Evolutionary conservation across 768 basidiomycete species (phyloP).

Genomic region (Mycena haematopus): DNA sequence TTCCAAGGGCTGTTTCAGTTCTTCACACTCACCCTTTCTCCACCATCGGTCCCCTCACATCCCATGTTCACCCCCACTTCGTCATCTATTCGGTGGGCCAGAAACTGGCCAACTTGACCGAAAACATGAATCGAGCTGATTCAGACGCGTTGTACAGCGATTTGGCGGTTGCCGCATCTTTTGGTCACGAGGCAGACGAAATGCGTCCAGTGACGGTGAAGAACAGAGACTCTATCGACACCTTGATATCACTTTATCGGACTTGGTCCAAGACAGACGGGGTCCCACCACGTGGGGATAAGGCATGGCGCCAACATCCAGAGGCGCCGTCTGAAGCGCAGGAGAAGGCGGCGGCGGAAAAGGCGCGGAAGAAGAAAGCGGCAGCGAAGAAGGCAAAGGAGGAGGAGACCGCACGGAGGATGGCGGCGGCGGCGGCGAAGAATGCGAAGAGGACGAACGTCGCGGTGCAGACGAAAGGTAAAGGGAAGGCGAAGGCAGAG

Average conservation of each 20-base stretch:
- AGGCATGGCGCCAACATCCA: no score
- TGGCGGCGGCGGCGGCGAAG: no score
- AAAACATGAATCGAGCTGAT: rapidly evolving
- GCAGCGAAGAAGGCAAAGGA: no score
- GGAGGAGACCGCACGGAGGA: no score
- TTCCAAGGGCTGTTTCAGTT: no score
- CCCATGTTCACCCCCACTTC: slow-evolving; percentile 12
- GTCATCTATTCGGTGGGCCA: slow-evolving; percentile 9
- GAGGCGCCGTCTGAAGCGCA: no score
- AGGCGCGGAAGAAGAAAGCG: no score
- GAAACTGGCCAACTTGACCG: neutral
- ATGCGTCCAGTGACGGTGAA: neutral
- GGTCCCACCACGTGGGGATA: no score
- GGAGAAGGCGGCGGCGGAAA: no score
- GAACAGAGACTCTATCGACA: neutral
- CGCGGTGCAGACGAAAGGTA: no score
- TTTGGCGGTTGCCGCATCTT: neutral
- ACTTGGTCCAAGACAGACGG: neutral
- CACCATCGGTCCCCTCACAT: slow-evolving; percentile 1
- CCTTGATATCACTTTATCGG: neutral
- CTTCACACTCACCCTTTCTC: slow-evolving; percentile 7
- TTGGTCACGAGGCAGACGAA: slow-evolving; percentile 2
- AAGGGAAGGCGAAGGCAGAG: no score
- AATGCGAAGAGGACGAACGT: no score
- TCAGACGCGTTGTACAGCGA: neutral